Base-by-base conservation (phyloP, 2,329 filamentous ascomycete species). In the Xylaria sp. region DNA sequence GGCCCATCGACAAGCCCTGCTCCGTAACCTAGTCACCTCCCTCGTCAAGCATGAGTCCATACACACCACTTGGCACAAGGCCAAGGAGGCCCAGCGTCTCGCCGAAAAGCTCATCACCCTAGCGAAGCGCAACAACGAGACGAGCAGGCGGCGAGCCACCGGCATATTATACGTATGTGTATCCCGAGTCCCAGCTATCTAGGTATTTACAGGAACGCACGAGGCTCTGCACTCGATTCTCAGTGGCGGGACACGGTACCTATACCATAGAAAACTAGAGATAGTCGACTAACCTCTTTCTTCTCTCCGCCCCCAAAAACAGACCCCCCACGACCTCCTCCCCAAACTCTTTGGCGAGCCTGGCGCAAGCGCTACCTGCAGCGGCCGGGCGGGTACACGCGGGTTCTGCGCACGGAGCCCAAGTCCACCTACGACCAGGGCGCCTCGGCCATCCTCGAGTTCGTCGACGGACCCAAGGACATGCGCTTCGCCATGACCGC, bases 401-500 rank as follows among this genome's bases (percentile, higher is more conserved):
- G 95, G 45, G 92, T 99, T 11, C 87, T 97, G 50, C 92, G 93
- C 70, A 93, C 96, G 68, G 94, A 98, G 79, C 91, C 95, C 60
- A 86, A 91, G 72, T 92, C 94, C 77, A 85, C 86, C 73, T 83
- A 83, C 76, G 94, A 98, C 77, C 92, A 97, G 80, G 94, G 92
- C 8, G 87, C 89, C 67, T 94, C 90, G 35, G 94, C 95, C 21
- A 94, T 99, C 67, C 88, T 99, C 50, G 93, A 98, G 79, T 86
- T 99, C 33, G 94, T 99, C 65, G 95, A 99, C 78, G 94, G 94
- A 37, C 92, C 93, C 35, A 91, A 89, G 76, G 95, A 99, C 78
- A 92, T 97, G 82, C 91, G 94, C 35, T 97, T 97, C 79, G 92
- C 92, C 72, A 89, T 98, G 86, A 97, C 94, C 2, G 95, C 95